A percentile compares a stretch with the other conserved stretches of the same genome.
Conservation (phyloP, 2,329 filamentous ascomycete species). For the Hirsutella thompsonii region DNA sequence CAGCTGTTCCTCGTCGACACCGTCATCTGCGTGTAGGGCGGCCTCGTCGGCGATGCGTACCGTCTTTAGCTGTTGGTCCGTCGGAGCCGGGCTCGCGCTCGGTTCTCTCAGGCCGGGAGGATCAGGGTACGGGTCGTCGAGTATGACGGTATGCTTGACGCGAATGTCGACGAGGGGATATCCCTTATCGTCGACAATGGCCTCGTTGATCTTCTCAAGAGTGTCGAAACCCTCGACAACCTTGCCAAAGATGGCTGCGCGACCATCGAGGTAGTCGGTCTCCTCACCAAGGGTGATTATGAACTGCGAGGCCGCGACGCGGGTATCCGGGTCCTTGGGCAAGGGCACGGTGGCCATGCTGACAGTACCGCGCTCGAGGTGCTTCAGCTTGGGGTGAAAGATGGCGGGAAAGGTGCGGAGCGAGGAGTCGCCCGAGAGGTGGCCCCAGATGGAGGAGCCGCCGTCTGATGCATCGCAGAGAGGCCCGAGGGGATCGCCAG, state of each 20-base stretch:
- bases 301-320: constrained; percentile 83
- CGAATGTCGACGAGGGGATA: constrained; percentile 88
- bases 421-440: constrained; percentile 52
- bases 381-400: constrained; percentile 77
- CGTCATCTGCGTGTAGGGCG: constrained; percentile 59
- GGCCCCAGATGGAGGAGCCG: constrained; percentile 84
- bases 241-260: constrained; percentile 88
- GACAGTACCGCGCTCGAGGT: constrained; percentile 79
- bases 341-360: constrained; percentile 92
- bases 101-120: constrained; percentile 66
- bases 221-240: constrained; percentile 94
- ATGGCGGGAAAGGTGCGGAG: constrained; percentile 73
- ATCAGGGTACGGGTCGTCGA: constrained; percentile 88
- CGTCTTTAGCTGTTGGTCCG: constrained; percentile 75
- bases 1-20: constrained; percentile 60
- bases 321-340: constrained; percentile 62
- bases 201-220: constrained; percentile 82
- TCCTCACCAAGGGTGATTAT: constrained; percentile 83
- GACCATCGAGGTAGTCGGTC: constrained; percentile 81
- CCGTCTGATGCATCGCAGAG: constrained; percentile 77
- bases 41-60: constrained; percentile 87
- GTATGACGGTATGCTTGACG: constrained; percentile 80
- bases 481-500: constrained; percentile 85
- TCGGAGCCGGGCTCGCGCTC: constrained; percentile 66
- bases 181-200: constrained; percentile 77